Conservation (phyloP, 805 yeast genomes). For the Clavispora santaluciae region DNA sequence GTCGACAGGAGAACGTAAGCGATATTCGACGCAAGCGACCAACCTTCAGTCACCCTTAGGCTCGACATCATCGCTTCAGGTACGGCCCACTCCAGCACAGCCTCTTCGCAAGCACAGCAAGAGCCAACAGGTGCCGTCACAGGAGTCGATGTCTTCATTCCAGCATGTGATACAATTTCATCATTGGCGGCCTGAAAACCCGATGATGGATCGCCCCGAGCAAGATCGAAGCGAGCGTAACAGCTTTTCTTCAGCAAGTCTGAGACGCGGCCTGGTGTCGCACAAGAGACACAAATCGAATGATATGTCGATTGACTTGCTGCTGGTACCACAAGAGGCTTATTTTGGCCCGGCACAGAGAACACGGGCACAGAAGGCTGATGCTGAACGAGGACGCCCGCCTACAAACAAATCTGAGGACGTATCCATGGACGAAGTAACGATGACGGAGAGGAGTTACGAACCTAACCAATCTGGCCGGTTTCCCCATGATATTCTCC, state of each 20-base stretch:
- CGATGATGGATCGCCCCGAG: neutral
- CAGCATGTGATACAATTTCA: conserved; percentile 54
- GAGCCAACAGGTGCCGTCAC: conserved; percentile 30
- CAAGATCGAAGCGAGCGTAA: neutral
- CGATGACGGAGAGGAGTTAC: conserved; percentile 6
- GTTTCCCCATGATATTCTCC: conserved; percentile 24
- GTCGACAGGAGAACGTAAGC: neutral
- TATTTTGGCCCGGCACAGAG: neutral
- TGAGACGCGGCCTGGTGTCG: conserved; percentile 5
- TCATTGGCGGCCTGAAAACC: conserved; percentile 49
- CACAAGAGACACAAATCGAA: conserved; percentile 36
- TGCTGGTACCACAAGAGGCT: conserved; percentile 3
- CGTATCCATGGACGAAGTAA: conserved; percentile 14
- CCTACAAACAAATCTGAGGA: conserved; percentile 9
- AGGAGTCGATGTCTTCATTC: conserved; percentile 42
- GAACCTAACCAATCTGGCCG: conserved; percentile 13
- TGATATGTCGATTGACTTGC: conserved; percentile 28
- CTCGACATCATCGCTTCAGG: conserved; percentile 34
- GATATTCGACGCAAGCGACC: conserved; percentile 1
- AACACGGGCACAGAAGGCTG: neutral
- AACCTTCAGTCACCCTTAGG: conserved; percentile 19
- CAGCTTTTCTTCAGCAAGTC: conserved; percentile 6
- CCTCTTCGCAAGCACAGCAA: conserved; percentile 31
- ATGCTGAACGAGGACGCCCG: neutral
- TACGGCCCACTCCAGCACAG: conserved; percentile 38